A percentile compares a stretch with the other conserved stretches of the same genome.
Evolutionary conservation across 352 stramenopile species (phyloP).

Genomic region (Pythium aquatile): DNA sequence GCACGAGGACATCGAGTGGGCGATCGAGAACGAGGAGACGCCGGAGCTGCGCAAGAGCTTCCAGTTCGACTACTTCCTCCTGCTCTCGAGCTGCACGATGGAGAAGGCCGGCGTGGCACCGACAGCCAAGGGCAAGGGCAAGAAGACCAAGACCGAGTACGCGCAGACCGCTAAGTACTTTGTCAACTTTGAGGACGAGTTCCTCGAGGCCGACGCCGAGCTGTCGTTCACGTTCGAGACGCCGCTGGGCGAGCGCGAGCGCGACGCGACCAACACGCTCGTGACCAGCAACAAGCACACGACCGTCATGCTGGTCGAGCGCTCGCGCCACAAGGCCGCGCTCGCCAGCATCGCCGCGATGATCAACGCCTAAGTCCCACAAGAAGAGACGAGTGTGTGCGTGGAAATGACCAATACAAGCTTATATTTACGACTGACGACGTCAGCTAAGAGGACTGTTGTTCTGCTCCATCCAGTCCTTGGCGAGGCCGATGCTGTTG

Average conservation of each 20-base stretch:
- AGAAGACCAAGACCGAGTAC: conserved; percentile 77
- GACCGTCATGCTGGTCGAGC: conserved; percentile 77
- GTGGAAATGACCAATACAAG: neutral
- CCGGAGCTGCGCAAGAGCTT: conserved; percentile 35
- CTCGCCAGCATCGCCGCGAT: conserved; percentile 72
- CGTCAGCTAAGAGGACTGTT: neutral
- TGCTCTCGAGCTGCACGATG: conserved; percentile 64
- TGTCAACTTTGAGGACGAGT: conserved; percentile 88
- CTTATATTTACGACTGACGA: conserved; percentile 8
- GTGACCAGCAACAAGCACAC: conserved; percentile 49
- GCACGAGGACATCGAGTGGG: conserved; percentile 87
- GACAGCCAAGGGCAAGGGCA: conserved; percentile 45
- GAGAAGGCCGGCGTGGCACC: conserved; percentile 36
- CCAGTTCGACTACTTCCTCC: conserved; percentile 82
- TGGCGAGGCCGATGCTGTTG: conserved; percentile 63
- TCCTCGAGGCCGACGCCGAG: conserved; percentile 73
- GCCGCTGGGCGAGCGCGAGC: conserved; percentile 59
- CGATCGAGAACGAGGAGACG: conserved; percentile 61
- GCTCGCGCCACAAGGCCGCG: conserved; percentile 79
- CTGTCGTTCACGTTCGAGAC: conserved; percentile 72
- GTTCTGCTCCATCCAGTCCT: conserved; percentile 60
- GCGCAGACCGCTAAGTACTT: conserved; percentile 73
- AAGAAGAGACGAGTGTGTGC: conserved; percentile 4
- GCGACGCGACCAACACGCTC: conserved; percentile 29
- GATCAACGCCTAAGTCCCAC: conserved; percentile 70